Evolutionary conservation across 768 basidiomycete genomes (phyloP).

Genomic region (Termitomyces sp.): DNA sequence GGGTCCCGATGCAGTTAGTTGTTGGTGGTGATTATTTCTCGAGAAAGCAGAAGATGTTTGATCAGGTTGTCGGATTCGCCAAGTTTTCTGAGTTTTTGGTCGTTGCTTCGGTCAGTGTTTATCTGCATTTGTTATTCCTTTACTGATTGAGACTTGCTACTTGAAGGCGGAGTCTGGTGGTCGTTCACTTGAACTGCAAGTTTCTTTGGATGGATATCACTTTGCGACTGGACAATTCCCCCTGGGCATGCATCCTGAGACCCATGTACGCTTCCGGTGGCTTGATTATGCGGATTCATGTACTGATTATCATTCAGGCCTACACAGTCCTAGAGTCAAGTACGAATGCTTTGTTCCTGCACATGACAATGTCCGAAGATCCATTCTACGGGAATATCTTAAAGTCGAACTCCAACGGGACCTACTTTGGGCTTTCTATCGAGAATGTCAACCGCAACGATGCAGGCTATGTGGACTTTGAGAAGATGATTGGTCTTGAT

Average conservation of each 20-base stretch:
- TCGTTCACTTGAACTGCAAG: slow-evolving; percentile 74
- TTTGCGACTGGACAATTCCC: slow-evolving; percentile 91
- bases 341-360: slow-evolving; percentile 90
- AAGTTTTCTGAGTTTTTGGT: slow-evolving; percentile 91
- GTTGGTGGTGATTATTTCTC: slow-evolving; percentile 70
- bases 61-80: slow-evolving; percentile 87
- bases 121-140: neutral
- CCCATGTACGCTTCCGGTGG: slow-evolving; percentile 58
- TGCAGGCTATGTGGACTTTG: slow-evolving; percentile 89
- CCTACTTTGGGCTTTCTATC: slow-evolving; percentile 85
- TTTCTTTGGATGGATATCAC: slow-evolving; percentile 83
- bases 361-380: slow-evolving; percentile 86
- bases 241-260: slow-evolving; percentile 81
- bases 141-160: neutral
- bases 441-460: slow-evolving; percentile 90
- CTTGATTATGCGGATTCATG: neutral
- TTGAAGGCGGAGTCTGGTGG: slow-evolving; percentile 44
- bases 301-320: slow-evolving; percentile 39
- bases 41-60: slow-evolving; percentile 73
- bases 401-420: slow-evolving; percentile 98
- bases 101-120: slow-evolving; percentile 75
- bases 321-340: slow-evolving; percentile 94
- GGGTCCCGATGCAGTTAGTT: slow-evolving; percentile 77
- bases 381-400: slow-evolving; percentile 89
- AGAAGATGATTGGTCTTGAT: slow-evolving; percentile 94